phyloP scores from a whole-genome alignment of 495 filamentous ascomycete genomes.

The Podospora appendiculata region DNA sequence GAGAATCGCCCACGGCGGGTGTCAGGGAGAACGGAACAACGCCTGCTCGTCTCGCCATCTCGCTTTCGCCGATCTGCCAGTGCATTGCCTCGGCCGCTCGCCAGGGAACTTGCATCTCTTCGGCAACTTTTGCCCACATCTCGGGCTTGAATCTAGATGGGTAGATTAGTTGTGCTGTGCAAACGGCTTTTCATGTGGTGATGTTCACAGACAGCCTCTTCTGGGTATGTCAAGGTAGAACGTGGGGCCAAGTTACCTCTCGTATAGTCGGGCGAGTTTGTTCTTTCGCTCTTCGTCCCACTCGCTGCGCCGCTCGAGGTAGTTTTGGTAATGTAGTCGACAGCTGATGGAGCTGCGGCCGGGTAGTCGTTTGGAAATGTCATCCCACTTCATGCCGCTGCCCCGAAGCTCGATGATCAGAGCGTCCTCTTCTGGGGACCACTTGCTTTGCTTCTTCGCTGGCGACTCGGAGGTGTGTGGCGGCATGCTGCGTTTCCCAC shows the following conservation, averaged over 20 bases:
- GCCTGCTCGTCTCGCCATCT: constrained; percentile 87
- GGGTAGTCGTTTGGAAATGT: constrained; percentile 83
- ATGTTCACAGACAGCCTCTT: not conserved
- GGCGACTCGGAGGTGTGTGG: constrained; percentile 62
- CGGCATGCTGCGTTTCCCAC: constrained; percentile 38
- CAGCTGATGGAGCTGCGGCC: constrained; percentile 91
- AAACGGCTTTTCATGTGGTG: constrained; percentile 6
- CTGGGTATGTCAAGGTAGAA: too few species aligned
- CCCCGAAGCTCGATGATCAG: constrained; percentile 83
- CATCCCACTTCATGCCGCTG: constrained; percentile 95
- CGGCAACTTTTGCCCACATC: constrained; percentile 91
- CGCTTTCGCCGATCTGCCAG: constrained; percentile 88
- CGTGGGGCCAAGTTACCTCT: constrained; percentile 59
- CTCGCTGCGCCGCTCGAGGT: constrained; percentile 78
- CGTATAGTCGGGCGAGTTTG: constrained; percentile 88
- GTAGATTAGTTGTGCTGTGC: constrained; percentile 1
- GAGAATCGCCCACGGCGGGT: constrained; percentile 49
- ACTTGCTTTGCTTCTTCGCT: constrained; percentile 93
- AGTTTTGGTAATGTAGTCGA: constrained; percentile 94
- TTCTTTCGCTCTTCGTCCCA: constrained; percentile 99
- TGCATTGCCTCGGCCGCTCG: constrained; percentile 95
- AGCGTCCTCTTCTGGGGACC: constrained; percentile 85
- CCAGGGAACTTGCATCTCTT: constrained; percentile 96
- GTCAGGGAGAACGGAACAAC: constrained; percentile 71
- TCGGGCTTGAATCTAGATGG: constrained; percentile 78